Conservation (phyloP, 768 basidiomycete species). For the Tylopilus intermedius region DNA sequence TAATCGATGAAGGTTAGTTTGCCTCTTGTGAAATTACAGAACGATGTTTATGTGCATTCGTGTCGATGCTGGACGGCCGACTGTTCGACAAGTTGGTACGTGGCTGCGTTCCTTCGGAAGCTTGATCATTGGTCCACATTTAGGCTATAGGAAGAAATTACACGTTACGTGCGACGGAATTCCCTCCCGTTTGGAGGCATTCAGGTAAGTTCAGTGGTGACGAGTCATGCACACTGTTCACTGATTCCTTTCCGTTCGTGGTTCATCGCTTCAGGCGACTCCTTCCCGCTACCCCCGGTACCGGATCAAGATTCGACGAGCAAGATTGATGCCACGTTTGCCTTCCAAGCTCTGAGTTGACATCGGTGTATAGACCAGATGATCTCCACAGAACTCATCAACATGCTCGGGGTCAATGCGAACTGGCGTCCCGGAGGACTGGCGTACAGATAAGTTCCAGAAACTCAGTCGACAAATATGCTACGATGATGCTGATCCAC, state of each 20-base stretch:
- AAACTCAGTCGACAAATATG: slow-evolving; percentile 56
- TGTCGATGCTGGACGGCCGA: slow-evolving; percentile 72
- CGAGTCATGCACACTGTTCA: not conserved
- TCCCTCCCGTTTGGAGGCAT: slow-evolving; percentile 61
- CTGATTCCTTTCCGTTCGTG: slow-evolving; percentile 24
- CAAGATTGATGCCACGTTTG: slow-evolving; percentile 49
- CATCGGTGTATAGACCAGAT: slow-evolving; percentile 43
- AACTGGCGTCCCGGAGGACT: slow-evolving; percentile 63
- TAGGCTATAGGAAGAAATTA: slow-evolving; percentile 33
- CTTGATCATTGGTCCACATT: not conserved
- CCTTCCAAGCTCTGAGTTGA: slow-evolving; percentile 68
- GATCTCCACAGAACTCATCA: slow-evolving; percentile 65
- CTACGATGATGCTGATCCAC: slow-evolving; percentile 38
- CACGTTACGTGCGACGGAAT: slow-evolving; percentile 38
- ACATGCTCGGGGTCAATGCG: slow-evolving; percentile 99
- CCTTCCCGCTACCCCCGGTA: slow-evolving; percentile 78
- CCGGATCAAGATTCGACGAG: slow-evolving; percentile 45
- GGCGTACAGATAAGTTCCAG: slow-evolving; percentile 67
- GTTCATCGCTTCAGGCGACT: slow-evolving; percentile 74
- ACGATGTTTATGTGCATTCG: slow-evolving; percentile 27
- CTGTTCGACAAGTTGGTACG: slow-evolving; percentile 67
- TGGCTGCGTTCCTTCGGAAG: slow-evolving; percentile 33
- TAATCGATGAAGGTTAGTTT: slow-evolving; percentile 70
- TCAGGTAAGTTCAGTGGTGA: slow-evolving; percentile 37
- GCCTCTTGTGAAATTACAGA: not conserved